Evolutionary conservation across 352 stramenopile species (phyloP), one percentile per base, ranked within the genome.

Genomic region (Aphanomyces astaci): DNA sequence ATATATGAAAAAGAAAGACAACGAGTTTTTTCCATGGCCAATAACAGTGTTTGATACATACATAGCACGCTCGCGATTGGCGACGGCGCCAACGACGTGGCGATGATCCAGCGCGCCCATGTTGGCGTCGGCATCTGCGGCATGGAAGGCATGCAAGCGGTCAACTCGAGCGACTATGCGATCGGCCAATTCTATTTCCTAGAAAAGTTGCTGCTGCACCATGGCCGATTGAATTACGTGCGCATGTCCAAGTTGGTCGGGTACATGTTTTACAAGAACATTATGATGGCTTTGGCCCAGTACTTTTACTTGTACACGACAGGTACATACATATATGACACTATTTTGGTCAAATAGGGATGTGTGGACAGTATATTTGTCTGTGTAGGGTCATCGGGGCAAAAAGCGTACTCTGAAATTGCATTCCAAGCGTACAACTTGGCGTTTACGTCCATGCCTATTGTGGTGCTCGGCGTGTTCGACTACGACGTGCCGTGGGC

Each of bases 171-270:
- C 49, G 97, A 99, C 75, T 99, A 98, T 76, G 90, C 96, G 3
- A 98, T 99, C 59, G 94, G 84, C 15, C 96, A 99, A 76, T 99
- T 99, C 71, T 86, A 76, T 92, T 98, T 98, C 66, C 73, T 98
- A 13, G 79, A 95, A 68, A 89, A 88, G 3, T 72, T 98, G n/a
- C 70, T 97, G 30, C 74, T 98, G 27, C 87, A 97, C 2, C 92
- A 98, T 64, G 94, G 94, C 0, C 77, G 91, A 2, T 96, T 88
- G 82, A 97, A 95, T 72, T 97, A 97, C 71, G 81, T 87, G 10
- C 84, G 94, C 19, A 90, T 96, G 75, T 79, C 90, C 1, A 87
- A 95, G 52, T 73, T 98, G 19, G 82, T 97, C 36, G 62, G 93
- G 19, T 98, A 96, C 76, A 95, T 94, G 49, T 97, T 98, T 66